Evolutionary conservation across 805 yeast species (phyloP).

Genomic region (Starmera dryadoides): DNA sequence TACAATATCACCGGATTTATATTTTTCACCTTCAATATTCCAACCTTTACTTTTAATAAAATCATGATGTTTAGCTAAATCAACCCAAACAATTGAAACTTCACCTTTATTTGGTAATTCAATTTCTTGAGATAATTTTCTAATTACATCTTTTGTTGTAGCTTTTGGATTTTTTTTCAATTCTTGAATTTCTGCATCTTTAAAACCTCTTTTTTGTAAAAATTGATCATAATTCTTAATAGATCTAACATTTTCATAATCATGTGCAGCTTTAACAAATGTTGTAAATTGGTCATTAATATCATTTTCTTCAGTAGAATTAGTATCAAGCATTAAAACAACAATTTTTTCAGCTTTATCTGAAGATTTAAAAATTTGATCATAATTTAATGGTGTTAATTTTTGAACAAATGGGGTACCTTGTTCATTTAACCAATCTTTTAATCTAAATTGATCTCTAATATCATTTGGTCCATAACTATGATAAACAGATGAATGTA

Average conservation of each 20-base stretch:
- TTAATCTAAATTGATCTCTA: constrained; percentile 39
- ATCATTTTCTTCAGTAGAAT: background rate
- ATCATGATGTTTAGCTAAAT: constrained; percentile 31
- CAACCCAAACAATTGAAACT: constrained; percentile 42
- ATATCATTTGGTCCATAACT: constrained; percentile 59
- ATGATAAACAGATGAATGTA: constrained; percentile 46
- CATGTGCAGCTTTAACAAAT: constrained; percentile 38
- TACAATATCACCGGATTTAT: constrained; percentile 48
- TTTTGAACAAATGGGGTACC: constrained; percentile 46
- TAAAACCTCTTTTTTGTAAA: constrained; percentile 30
- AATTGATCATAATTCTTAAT: constrained; percentile 30
- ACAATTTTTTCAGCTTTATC: constrained; percentile 1
- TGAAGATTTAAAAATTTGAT: background rate
- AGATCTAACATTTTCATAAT: constrained; percentile 38
- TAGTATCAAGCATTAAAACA: background rate
- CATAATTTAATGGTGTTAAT: constrained; percentile 30
- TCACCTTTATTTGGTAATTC: constrained; percentile 36
- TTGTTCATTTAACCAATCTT: constrained; percentile 35
- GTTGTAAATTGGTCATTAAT: constrained; percentile 22
- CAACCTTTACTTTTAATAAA: constrained; percentile 20
- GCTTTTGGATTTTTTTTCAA: constrained; percentile 38
- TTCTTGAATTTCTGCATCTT: constrained; percentile 34
- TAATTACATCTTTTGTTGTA: constrained; percentile 28
- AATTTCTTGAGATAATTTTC: constrained; percentile 41
- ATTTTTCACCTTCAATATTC: constrained; percentile 17